Percentiles rank a stretch among this genome's conserved stretches.
phyloP scores from a whole-genome alignment of 2,329 filamentous ascomycete genomes.

The Colletotrichum orbiculare region DNA sequence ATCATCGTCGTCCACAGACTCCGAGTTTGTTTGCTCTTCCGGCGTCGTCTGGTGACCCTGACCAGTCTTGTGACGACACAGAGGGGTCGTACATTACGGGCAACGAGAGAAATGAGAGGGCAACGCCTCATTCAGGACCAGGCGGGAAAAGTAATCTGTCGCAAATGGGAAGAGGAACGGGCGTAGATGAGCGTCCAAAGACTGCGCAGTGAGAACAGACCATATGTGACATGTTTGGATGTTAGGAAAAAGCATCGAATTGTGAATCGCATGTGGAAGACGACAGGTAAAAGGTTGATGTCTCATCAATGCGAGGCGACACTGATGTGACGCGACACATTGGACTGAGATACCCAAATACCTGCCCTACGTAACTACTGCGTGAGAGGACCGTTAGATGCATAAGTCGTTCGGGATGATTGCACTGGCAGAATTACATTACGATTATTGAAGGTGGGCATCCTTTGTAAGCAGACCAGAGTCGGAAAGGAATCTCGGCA shows the following conservation, averaged over 20 bases:
- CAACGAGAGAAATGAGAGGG: constrained; percentile 14
- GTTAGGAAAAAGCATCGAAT: constrained; percentile 15
- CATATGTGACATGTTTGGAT: constrained; percentile 3
- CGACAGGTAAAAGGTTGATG: constrained; percentile 18
- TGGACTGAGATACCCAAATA: too few relatives aligned
- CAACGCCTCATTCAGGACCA: constrained; percentile 15
- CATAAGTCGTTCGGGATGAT: too few relatives aligned
- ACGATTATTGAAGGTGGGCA: too few relatives aligned
- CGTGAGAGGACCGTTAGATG: too few relatives aligned
- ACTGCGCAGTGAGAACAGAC: neutral
- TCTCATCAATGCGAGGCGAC: constrained; percentile 22
- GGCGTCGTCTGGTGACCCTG: constrained; percentile 18
- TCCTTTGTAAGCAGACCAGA: too few relatives aligned
- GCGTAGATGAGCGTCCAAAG: neutral
- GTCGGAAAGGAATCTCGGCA: too few relatives aligned
- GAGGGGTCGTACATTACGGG: neutral
- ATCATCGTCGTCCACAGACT: constrained; percentile 7
- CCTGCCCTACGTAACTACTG: too few relatives aligned
- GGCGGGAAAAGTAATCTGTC: constrained; percentile 6
- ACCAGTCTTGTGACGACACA: constrained; percentile 7
- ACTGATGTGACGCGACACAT: constrained; percentile 5
- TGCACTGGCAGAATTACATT: too few relatives aligned
- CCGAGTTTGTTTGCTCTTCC: neutral
- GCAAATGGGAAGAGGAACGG: neutral
- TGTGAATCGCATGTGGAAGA: constrained; percentile 19